These are phyloP conservation scores for Arabis alpina DNA, from an alignment of 345 rosid genomes.

Conservation along the genomic window DNA sequence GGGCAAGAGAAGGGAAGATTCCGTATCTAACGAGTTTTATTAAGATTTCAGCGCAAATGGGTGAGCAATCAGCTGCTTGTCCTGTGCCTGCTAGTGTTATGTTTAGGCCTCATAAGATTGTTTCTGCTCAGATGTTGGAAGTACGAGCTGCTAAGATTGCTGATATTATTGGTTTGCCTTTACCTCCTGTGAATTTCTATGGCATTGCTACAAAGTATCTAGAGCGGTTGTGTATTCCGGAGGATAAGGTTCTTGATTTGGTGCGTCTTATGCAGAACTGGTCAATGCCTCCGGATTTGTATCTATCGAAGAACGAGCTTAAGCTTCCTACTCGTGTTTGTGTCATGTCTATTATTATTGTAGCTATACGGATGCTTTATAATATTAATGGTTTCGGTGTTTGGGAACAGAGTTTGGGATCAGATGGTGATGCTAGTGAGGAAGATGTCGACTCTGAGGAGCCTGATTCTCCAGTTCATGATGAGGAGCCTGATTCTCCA, in stretches of 20 bases:
- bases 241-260: slow-evolving; percentile 55
- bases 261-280: slow-evolving; percentile 64
- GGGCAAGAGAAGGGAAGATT: slow-evolving; percentile 75
- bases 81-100: slow-evolving; percentile 61
- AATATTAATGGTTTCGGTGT: slow-evolving; percentile 67
- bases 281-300: slow-evolving; percentile 79
- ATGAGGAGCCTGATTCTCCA: slow-evolving; percentile 33
- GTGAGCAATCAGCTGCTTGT: slow-evolving; percentile 58
- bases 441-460: background rate
- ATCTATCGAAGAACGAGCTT: slow-evolving; percentile 54
- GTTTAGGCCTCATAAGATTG: slow-evolving; percentile 62
- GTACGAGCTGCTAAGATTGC: slow-evolving; percentile 65
- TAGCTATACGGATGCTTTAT: slow-evolving; percentile 60
- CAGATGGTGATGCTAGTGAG: background rate
- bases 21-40: slow-evolving; percentile 69
- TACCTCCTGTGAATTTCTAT: slow-evolving; percentile 77
- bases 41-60: slow-evolving; percentile 62
- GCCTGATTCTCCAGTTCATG: slow-evolving; percentile 30
- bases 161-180: slow-evolving; percentile 60
- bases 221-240: slow-evolving; percentile 55
- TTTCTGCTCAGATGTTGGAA: slow-evolving; percentile 65
- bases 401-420: slow-evolving; percentile 56
- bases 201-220: slow-evolving; percentile 66
- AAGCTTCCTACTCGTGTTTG: slow-evolving; percentile 72
- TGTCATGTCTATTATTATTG: slow-evolving; percentile 66